These are phyloP conservation scores for Uncinocarpus reesii DNA, from an alignment of 2,329 filamentous ascomycete genomes.

Conservation along the genomic window DNA sequence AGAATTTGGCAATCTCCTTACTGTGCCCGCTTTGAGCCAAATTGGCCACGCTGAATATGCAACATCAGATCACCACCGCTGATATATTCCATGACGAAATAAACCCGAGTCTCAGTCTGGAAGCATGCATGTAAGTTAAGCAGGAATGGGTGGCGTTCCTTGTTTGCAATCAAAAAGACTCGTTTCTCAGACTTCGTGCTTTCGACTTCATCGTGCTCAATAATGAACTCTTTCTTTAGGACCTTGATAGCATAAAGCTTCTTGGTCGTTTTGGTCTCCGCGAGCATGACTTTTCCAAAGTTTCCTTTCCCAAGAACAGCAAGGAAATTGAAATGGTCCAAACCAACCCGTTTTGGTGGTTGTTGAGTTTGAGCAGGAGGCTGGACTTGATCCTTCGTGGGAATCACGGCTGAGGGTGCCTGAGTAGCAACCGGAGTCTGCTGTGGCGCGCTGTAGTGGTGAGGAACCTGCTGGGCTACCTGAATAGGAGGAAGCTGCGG, in stretches of 20 bases:
- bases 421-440: conserved; percentile 23
- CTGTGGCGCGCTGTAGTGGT: conserved; percentile 17
- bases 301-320: conserved; percentile 97
- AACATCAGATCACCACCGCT: conserved; percentile 98
- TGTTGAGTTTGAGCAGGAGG: conserved; percentile 23
- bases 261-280: conserved; percentile 85
- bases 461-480: conserved; percentile 13
- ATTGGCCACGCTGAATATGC: conserved; percentile 94
- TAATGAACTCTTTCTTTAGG: conserved; percentile 99
- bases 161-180: conserved; percentile 93
- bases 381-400: conserved; percentile 39
- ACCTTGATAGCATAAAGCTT: conserved; percentile 98
- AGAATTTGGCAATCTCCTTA: too few relatives aligned
- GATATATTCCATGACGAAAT: conserved; percentile 99
- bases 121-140: conserved; percentile 95
- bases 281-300: conserved; percentile 99
- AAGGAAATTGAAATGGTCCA: conserved; percentile 98
- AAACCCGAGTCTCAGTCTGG: conserved; percentile 95
- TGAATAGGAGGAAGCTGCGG: conserved; percentile 18
- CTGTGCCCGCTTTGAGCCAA: conserved; percentile 92
- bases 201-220: conserved; percentile 98
- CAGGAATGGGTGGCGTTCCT: conserved; percentile 91
- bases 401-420: conserved; percentile 31
- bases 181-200: conserved; percentile 96
- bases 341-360: conserved; percentile 58